phyloP scores from a whole-genome alignment of 495 filamentous ascomycete species.

The Elasticomyces elasticus region DNA sequence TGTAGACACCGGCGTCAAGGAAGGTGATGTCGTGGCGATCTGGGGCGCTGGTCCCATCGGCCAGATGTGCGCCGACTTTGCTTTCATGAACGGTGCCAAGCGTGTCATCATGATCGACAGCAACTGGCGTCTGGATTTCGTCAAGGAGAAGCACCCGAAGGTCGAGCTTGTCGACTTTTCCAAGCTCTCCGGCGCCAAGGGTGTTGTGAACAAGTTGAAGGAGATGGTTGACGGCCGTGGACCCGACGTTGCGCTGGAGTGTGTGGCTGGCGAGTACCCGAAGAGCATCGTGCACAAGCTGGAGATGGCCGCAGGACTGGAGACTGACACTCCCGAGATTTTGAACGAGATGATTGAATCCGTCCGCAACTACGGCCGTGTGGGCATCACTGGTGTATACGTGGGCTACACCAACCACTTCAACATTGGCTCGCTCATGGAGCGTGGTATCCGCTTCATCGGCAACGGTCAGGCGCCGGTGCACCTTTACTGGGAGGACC shows the following conservation, averaged over 20 bases:
- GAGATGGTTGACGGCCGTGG: constrained; percentile 57
- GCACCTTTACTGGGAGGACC: constrained; percentile 70
- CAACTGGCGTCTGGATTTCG: constrained; percentile 62
- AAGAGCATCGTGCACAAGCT: constrained; percentile 76
- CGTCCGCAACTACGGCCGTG: constrained; percentile 63
- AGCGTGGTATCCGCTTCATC: constrained; percentile 70
- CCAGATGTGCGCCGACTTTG: constrained; percentile 67
- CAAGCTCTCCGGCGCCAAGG: constrained; percentile 42
- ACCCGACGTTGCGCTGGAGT: constrained; percentile 73
- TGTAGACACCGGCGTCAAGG: constrained; percentile 71
- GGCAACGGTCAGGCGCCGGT: constrained; percentile 82
- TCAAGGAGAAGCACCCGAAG: constrained; percentile 53
- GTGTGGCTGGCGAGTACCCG: constrained; percentile 74
- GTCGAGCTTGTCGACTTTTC: constrained; percentile 52
- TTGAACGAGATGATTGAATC: constrained; percentile 79
- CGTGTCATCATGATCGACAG: constrained; percentile 76
- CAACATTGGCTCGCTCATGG: constrained; percentile 59
- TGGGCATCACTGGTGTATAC: constrained; percentile 73
- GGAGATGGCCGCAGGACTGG: constrained; percentile 59
- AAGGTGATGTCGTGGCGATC: constrained; percentile 70
- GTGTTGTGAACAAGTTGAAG: constrained; percentile 61
- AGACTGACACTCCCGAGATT: constrained; percentile 81
- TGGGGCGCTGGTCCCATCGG: constrained; percentile 73
- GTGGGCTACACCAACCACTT: constrained; percentile 49
- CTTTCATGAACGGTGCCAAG: constrained; percentile 58